Base-by-base conservation (phyloP, 768 basidiomycete species). In the Boletellus sp. region DNA sequence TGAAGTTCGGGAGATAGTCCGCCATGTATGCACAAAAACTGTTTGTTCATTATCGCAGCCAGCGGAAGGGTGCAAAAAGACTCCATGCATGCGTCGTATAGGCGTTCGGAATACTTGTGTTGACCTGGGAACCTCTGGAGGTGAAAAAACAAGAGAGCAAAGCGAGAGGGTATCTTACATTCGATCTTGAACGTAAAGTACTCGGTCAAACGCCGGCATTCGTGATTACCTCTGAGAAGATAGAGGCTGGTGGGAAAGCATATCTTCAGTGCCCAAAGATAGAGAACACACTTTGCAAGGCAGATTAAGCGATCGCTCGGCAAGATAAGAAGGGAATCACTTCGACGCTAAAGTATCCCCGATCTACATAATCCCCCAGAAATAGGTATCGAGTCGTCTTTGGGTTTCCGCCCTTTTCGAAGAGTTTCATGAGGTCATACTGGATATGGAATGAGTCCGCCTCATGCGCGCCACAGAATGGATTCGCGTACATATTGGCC, bases 381-480 rank as follows among this genome's bases (percentile, higher is more conserved):
- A 87, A 86, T 47, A 86, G 77, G 62, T 87, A 87, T 43, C 85
- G 74, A 3, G 85, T 87, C 32, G 83, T 81, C 46, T 82, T 84
- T 2, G 85, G 85, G 68, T 80, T 86, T 4, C 85, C 85, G 19
- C 85, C 85, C 20, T 87, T 82, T 63, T 87, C 85, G 60, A 87
- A 86, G 23, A 87, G 76, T 65, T 87, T 87, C 85, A 87, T 87
- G 48, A 87, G 70, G 65, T 87, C 85, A 59, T 82, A 87, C 84
- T 86, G 53, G 20, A 60, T 45, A 51, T 34, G 33, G 23, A 19
- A 48, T 60, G 34, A 62, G 52, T 23, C 45, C 28, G 43, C 35
- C 11, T 46, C 38, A 34, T 13, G 42, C 31, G 49, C 33, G 17
- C 39, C 3, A 19, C 6, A 28, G 40, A 33, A 41, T 13, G n/a